Conservation (phyloP, 1,284 basidiomycete genomes). For the Cutaneotrichosporon arboriforme region DNA sequence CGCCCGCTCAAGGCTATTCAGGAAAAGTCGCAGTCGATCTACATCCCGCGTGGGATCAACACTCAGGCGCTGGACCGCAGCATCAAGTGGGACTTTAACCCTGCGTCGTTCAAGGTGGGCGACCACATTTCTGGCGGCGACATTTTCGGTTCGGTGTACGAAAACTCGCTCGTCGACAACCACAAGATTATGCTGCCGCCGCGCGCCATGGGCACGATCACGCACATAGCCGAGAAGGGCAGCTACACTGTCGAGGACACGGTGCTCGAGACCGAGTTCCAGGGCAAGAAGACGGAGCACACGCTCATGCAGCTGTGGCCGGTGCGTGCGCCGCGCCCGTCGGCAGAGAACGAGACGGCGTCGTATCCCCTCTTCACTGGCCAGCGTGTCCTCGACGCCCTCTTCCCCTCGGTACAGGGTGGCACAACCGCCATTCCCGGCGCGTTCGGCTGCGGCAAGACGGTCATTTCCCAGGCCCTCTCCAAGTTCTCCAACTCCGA, state of each 20-base stretch:
- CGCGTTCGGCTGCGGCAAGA: constrained; percentile 97
- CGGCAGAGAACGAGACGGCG: constrained; percentile 88
- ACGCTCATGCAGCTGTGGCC: constrained; percentile 99
- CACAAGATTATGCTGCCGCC: constrained; percentile 97
- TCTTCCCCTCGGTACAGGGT: constrained; percentile 99
- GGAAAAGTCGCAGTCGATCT: constrained; percentile 94
- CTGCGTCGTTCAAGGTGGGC: constrained; percentile 77
- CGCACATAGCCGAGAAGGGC: constrained; percentile 88
- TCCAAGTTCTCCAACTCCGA: constrained; percentile 99
- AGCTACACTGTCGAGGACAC: constrained; percentile 92
- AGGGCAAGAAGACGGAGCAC: constrained; percentile 89
- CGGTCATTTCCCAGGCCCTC: constrained; percentile 90
- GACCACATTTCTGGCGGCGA: constrained; percentile 97
- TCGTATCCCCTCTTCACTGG: constrained; percentile 91
- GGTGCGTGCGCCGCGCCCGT: constrained; percentile 93
- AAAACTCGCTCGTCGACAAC: constrained; percentile 92
- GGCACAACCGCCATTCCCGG: constrained; percentile 99
- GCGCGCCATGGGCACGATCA: constrained; percentile 90
- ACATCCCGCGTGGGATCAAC: constrained; percentile 97
- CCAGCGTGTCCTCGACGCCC: constrained; percentile 92
- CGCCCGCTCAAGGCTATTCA: constrained; percentile 86
- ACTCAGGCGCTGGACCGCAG: constrained; percentile 87
- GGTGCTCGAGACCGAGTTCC: constrained; percentile 94
- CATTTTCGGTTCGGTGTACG: constrained; percentile 90
- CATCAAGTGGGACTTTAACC: constrained; percentile 93